Conservation (phyloP, 768 basidiomycete species). For the Paxillus rubicundulus region DNA sequence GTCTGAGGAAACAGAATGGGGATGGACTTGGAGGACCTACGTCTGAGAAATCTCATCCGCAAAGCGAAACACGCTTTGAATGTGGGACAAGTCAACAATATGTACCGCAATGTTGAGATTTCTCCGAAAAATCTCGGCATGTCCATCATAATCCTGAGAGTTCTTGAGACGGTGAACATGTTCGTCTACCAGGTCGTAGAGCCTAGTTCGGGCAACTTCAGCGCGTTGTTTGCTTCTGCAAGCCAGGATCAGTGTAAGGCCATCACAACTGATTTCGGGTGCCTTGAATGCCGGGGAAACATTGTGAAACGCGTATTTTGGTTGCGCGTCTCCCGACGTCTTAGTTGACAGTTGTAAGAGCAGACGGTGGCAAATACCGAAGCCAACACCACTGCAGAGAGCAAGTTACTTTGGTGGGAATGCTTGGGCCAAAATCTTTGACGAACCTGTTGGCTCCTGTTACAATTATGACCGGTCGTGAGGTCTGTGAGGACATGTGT, state of each 20-base stretch:
- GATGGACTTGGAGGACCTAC: constrained; percentile 38
- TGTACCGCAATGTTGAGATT: constrained; percentile 61
- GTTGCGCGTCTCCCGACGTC: constrained; percentile 49
- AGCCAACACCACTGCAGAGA: constrained; percentile 75
- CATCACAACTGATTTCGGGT: constrained; percentile 39
- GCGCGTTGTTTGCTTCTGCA: constrained; percentile 69
- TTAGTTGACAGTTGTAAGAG: constrained; percentile 60
- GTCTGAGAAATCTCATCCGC: constrained; percentile 48
- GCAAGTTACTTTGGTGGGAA: constrained; percentile 6
- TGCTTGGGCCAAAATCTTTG: not conserved
- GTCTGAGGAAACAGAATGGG: not conserved
- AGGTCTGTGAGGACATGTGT: constrained; percentile 26
- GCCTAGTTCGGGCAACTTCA: constrained; percentile 53
- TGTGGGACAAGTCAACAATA: constrained; percentile 59
- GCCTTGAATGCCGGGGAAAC: constrained; percentile 7
- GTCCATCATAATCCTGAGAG: constrained; percentile 43
- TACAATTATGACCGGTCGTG: constrained; percentile 54
- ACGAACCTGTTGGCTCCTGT: constrained; percentile 68
- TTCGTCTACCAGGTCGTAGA: constrained; percentile 53
- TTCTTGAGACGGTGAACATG: constrained; percentile 42
- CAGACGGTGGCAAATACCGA: constrained; percentile 78
- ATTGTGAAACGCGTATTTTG: constrained; percentile 30
- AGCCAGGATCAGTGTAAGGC: constrained; percentile 75
- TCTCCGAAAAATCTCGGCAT: constrained; percentile 55
- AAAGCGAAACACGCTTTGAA: constrained; percentile 63